Conservation (phyloP, 768 basidiomycete species). For the Dendrothele bispora region DNA sequence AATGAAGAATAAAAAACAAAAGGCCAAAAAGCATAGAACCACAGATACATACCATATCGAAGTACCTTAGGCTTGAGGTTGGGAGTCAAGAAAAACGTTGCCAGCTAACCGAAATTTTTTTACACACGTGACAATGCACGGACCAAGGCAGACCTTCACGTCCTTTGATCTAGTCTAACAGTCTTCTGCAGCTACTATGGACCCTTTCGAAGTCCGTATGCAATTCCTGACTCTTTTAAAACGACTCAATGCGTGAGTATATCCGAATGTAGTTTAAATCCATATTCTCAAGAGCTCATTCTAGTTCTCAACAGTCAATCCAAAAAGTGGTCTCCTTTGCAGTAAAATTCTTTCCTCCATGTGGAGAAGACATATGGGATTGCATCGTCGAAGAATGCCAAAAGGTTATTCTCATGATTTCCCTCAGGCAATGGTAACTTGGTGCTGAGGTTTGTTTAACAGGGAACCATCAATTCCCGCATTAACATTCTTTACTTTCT, state of each 20-base stretch:
- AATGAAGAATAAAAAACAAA: too few relatives aligned
- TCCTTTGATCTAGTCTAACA: too few relatives aligned
- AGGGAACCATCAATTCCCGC: constrained; percentile 84
- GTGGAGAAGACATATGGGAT: constrained; percentile 93
- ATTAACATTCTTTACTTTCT: constrained; percentile 93
- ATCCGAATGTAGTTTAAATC: background rate
- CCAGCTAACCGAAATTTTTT: too few relatives aligned
- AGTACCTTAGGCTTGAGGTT: too few relatives aligned
- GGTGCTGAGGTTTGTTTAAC: background rate
- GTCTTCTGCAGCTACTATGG: too few relatives aligned
- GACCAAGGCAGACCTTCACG: too few relatives aligned
- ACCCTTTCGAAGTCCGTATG: constrained; percentile 74
- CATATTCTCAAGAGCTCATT: constrained; percentile 21
- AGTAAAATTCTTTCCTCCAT: constrained; percentile 78
- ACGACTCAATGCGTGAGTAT: constrained; percentile 64
- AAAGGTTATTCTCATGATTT: constrained; percentile 51
- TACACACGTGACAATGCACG: too few relatives aligned
- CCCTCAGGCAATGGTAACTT: background rate
- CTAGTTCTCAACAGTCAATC: constrained; percentile 83
- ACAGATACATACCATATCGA: too few relatives aligned
- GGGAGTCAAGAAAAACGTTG: too few relatives aligned
- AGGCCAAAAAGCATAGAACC: too few relatives aligned
- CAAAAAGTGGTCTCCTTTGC: constrained; percentile 86
- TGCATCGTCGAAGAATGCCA: constrained; percentile 89
- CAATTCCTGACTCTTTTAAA: constrained; percentile 65